Percentiles rank a stretch among this genome's conserved stretches.
phyloP scores from a whole-genome alignment of 495 filamentous ascomycete species.

The Tuber aestivum region DNA sequence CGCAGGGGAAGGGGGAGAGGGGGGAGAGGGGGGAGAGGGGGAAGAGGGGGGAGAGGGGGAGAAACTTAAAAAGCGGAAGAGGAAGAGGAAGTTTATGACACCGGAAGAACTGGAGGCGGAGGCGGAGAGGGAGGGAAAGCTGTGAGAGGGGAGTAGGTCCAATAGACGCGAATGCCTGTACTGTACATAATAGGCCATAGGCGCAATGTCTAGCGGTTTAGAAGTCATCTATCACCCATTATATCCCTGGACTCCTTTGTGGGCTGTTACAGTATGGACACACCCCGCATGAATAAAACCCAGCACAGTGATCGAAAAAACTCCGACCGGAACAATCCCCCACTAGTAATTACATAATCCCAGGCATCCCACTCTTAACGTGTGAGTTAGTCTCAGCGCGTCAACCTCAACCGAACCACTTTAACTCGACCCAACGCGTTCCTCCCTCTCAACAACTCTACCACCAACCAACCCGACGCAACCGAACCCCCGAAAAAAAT shows the following conservation, averaged over 20 bases:
- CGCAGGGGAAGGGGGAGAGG: not conserved
- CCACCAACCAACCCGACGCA: not conserved
- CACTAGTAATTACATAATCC: not conserved
- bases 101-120: not conserved
- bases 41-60: too few species aligned
- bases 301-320: not conserved
- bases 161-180: not conserved
- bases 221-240: not conserved
- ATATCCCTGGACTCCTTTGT: not conserved
- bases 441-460: not conserved
- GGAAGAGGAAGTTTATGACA: constrained; percentile 8
- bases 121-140: not conserved
- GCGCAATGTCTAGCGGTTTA: not conserved
- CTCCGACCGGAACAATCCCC: not conserved
- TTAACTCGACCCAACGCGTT: not conserved
- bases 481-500: not conserved
- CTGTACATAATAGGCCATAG: not conserved
- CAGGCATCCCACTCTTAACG: not conserved
- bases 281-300: not conserved
- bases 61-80: too few species aligned
- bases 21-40: not conserved
- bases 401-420: not conserved
- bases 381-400: not conserved
- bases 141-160: not conserved
- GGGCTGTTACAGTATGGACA: not conserved